A percentile compares a stretch with the other conserved stretches of the same genome.
Conservation (phyloP, 129 eudicot genomes). For the Flaveria ramosissima region DNA sequence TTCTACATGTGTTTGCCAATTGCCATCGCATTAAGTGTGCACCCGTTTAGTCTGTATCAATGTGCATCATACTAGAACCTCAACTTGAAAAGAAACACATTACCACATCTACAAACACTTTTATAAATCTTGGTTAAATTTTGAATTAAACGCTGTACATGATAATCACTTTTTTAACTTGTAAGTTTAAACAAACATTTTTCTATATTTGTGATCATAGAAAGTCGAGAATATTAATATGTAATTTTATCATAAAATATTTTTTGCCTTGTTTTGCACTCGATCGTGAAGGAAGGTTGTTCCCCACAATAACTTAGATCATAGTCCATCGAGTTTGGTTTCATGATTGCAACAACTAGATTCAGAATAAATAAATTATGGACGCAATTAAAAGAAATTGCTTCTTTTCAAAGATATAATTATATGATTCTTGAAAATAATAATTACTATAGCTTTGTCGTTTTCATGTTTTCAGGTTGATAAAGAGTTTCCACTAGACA, state of each 20-base stretch:
- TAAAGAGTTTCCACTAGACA: background rate
- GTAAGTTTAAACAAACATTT: no score
- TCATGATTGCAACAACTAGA: background rate
- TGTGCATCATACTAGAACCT: no score
- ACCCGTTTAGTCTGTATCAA: no score
- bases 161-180: background rate
- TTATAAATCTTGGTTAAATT: background rate
- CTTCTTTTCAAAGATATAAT: background rate
- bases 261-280: constrained; percentile 21
- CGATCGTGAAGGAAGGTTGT: constrained; percentile 11
- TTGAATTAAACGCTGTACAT: background rate
- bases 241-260: background rate
- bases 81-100: no score
- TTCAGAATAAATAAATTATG: background rate
- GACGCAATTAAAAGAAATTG: background rate
- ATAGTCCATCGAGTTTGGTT: constrained; percentile 22
- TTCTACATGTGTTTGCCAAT: no score
- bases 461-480: background rate
- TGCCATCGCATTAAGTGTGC: no score
- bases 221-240: background rate
- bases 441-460: background rate
- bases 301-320: constrained; percentile 11
- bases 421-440: background rate
- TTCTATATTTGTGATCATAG: background rate
- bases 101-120: no score